These are phyloP conservation scores for Inonotus hispidus DNA, from an alignment of 1,284 basidiomycete species.

Conservation along the genomic window DNA sequence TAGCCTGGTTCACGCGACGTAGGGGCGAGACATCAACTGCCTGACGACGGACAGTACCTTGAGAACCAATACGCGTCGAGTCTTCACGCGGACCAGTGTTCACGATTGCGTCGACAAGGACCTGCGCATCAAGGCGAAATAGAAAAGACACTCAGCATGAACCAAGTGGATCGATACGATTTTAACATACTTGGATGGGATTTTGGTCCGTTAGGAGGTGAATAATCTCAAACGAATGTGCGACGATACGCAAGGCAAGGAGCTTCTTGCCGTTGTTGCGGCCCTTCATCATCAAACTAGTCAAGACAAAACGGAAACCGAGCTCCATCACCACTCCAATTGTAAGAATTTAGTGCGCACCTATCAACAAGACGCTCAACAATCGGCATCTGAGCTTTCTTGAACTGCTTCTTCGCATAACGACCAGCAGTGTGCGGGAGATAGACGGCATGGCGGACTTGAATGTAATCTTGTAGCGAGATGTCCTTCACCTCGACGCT, in stretches of 20 bases:
- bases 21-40: constrained; percentile 99
- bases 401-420: constrained; percentile 99
- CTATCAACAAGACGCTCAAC: constrained; percentile 99
- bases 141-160: neutral
- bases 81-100: constrained; percentile 99
- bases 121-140: constrained; percentile 22
- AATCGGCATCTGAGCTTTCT: constrained; percentile 99
- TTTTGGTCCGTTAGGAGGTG: constrained; percentile 99
- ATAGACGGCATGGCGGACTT: constrained; percentile 98
- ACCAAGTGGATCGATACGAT: neutral
- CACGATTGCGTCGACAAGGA: constrained; percentile 97
- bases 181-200: constrained; percentile 84
- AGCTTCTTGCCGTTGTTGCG: constrained; percentile 99
- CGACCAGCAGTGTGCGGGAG: constrained; percentile 98
- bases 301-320: neutral
- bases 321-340: neutral
- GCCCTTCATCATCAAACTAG: constrained; percentile 99
- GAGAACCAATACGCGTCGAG: constrained; percentile 99
- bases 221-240: constrained; percentile 99
- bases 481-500: constrained; percentile 99
- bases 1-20: constrained; percentile 96
- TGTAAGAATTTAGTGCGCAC: constrained; percentile 41
- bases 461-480: constrained; percentile 98
- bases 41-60: constrained; percentile 99
- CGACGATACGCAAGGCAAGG: constrained; percentile 98